Conservation (phyloP, 495 filamentous ascomycete genomes). For the Copromyces sp. region DNA sequence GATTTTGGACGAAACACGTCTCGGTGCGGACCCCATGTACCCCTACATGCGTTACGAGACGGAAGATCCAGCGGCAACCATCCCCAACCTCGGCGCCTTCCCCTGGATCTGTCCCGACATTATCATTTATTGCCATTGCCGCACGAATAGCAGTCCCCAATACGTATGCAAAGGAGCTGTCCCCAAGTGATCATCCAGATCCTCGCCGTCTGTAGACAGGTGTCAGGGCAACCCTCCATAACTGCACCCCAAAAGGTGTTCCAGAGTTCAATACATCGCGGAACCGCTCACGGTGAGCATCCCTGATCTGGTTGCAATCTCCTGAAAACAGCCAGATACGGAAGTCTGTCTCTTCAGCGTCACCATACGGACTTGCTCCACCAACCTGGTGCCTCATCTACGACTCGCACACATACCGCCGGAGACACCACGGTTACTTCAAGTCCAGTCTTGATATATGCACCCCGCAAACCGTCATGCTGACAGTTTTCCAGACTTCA, state of each 20-base stretch:
- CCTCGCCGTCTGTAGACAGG: neutral
- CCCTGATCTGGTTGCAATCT: neutral
- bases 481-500: neutral
- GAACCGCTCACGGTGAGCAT: neutral
- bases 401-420: neutral
- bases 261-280: neutral
- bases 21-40: neutral
- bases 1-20: neutral
- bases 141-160: neutral
- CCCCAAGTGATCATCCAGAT: neutral
- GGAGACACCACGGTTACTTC: neutral
- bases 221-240: neutral
- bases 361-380: neutral
- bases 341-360: neutral
- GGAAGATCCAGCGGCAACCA: neutral
- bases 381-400: neutral
- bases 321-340: neutral
- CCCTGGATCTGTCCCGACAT: neutral
- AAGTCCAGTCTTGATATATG: neutral
- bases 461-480: neutral
- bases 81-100: neutral
- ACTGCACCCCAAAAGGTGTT: neutral
- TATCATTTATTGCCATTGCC: neutral
- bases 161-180: neutral
- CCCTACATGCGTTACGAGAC: neutral